Percentiles rank a stretch among this genome's conserved stretches.
Evolutionary conservation across 2,329 filamentous ascomycete genomes (phyloP).

Genomic region (Penicillium sp.): DNA sequence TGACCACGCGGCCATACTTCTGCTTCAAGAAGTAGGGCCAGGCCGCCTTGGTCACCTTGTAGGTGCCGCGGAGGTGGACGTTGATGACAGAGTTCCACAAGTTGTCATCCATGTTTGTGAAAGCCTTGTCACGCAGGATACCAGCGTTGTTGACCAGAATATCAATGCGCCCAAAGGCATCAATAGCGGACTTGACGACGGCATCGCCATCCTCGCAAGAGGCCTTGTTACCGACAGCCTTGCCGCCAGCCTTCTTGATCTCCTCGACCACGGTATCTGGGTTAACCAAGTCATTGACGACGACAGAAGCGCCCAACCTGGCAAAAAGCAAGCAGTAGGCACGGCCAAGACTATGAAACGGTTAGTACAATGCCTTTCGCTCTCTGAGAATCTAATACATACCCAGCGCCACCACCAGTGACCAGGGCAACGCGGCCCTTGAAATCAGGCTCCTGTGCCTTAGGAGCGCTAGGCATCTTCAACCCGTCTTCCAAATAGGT

Average conservation of each 20-base stretch:
- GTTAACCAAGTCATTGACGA: constrained; percentile 93
- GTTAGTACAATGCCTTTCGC: no score
- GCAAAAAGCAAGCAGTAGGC: constrained; percentile 84
- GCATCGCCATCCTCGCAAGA: constrained; percentile 87
- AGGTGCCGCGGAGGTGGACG: constrained; percentile 89
- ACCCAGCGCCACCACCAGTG: constrained; percentile 73
- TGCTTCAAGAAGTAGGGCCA: constrained; percentile 98
- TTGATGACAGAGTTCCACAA: constrained; percentile 89
- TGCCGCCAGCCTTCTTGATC: constrained; percentile 82
- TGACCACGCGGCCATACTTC: constrained; percentile 94
- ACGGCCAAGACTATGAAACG: constrained; percentile 64
- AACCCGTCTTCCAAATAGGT: constrained; percentile 74
- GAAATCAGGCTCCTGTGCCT: constrained; percentile 71
- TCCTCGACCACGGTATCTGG: constrained; percentile 86
- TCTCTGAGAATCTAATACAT: no score
- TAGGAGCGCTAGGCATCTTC: constrained; percentile 66
- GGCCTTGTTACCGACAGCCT: constrained; percentile 87
- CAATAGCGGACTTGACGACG: constrained; percentile 88
- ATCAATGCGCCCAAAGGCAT: constrained; percentile 87
- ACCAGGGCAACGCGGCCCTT: constrained; percentile 78
- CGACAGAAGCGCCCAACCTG: constrained; percentile 74
- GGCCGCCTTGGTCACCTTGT: constrained; percentile 93
- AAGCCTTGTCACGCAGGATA: constrained; percentile 96
- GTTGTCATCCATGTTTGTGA: constrained; percentile 92
- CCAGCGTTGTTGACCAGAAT: constrained; percentile 97